Conservation (phyloP, 2,329 filamentous ascomycete species). For the Lasiodiplodia gonubiensis region DNA sequence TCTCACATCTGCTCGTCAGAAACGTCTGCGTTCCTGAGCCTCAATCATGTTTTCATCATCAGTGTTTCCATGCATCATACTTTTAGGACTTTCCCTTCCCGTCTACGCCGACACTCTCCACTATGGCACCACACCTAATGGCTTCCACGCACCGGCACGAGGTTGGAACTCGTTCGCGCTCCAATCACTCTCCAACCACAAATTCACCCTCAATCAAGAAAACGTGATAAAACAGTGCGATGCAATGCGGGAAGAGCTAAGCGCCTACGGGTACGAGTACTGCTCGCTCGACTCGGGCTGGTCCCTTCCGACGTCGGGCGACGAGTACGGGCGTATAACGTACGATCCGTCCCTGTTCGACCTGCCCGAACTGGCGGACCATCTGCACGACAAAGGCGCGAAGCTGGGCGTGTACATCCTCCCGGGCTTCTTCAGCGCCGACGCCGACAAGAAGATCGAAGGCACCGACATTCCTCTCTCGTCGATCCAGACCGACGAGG, state of each 20-base stretch:
- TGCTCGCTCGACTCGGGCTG: constrained; percentile 41
- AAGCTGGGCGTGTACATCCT: constrained; percentile 39
- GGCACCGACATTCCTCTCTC: constrained; percentile 35
- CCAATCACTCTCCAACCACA: constrained; percentile 32
- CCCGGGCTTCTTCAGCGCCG: constrained; percentile 35
- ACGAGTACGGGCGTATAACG: constrained; percentile 38
- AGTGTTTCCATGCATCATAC: background rate
- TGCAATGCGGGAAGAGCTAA: constrained; percentile 27
- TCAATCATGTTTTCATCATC: constrained; percentile 1
- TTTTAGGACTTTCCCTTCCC: background rate
- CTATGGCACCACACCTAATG: constrained; percentile 32
- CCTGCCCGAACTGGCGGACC: constrained; percentile 33
- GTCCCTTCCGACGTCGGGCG: constrained; percentile 33
- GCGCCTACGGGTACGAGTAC: constrained; percentile 34
- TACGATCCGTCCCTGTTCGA: constrained; percentile 35
- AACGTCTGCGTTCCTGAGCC: background rate
- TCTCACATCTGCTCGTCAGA: background rate
- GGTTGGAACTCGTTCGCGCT: constrained; percentile 39
- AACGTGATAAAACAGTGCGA: constrained; percentile 35
- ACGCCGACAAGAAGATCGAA: constrained; percentile 35
- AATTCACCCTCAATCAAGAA: constrained; percentile 33
- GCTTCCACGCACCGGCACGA: constrained; percentile 31
- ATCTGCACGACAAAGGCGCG: constrained; percentile 35
- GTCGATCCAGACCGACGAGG: constrained; percentile 33
- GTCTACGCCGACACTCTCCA: background rate